Conservation (phyloP, 2,329 filamentous ascomycete species). For the Massarina eburnea region DNA sequence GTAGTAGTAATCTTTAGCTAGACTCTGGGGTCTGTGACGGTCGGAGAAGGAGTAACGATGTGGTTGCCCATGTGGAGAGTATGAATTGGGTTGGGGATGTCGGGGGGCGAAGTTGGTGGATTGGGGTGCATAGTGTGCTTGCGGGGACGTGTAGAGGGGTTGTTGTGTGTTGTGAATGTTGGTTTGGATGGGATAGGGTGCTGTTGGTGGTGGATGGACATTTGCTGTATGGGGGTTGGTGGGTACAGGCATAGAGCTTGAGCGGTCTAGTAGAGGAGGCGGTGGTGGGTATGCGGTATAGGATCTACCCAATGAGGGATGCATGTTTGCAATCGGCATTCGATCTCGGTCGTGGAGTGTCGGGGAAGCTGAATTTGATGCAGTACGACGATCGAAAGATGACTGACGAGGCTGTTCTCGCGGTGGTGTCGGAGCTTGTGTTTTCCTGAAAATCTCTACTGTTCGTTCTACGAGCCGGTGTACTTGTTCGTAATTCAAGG, state of each 20-base stretch:
- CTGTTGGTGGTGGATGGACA: neutral
- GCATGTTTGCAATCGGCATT: constrained; percentile 21
- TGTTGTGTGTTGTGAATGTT: constrained; percentile 6
- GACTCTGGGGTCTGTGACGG: neutral
- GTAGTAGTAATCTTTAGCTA: constrained; percentile 5
- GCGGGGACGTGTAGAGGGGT: constrained; percentile 6
- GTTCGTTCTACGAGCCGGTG: constrained; percentile 43
- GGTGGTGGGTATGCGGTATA: constrained; percentile 19
- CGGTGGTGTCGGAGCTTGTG: constrained; percentile 15
- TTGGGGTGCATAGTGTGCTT: constrained; percentile 3
- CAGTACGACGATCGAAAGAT: constrained; percentile 25
- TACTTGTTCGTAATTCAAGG: constrained; percentile 39
- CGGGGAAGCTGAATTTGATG: constrained; percentile 8
- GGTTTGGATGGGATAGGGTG: constrained; percentile 5
- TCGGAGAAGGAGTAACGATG: constrained; percentile 2
- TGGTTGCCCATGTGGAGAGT: constrained; percentile 7
- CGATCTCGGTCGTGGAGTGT: constrained; percentile 24
- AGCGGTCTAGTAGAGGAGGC: constrained; percentile 29
- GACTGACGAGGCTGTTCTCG: constrained; percentile 18
- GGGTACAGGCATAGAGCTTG: constrained; percentile 25
- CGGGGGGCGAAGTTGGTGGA: constrained; percentile 7
- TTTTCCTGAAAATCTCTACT: constrained; percentile 39
- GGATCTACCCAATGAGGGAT: constrained; percentile 23
- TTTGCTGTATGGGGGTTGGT: constrained; percentile 9
- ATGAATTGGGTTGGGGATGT: constrained; percentile 1